Conservation (phyloP, 164 flowering plant species). For the Vitis rupestris region DNA sequence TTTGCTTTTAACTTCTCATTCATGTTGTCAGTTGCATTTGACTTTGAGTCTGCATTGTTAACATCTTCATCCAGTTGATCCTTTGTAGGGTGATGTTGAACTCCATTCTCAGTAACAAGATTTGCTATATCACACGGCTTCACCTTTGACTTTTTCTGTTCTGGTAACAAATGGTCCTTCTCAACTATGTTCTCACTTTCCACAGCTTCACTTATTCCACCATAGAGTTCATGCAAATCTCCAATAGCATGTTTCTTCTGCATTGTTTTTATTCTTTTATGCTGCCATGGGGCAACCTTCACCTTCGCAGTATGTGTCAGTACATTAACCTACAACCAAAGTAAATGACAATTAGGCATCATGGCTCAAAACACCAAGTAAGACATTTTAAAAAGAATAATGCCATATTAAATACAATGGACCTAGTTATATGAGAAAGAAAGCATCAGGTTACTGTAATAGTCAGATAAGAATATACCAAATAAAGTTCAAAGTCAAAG, state of each 20-base stretch:
- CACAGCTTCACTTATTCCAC: slow-evolving; percentile 4
- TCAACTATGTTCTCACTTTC: slow-evolving; percentile 1
- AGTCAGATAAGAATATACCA: too few relatives aligned
- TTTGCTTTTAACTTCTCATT: neutral
- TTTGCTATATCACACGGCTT: slow-evolving; percentile 1
- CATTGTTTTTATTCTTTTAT: slow-evolving; percentile 22
- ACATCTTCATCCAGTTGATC: neutral
- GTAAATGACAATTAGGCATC: slow-evolving; percentile 1
- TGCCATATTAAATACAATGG: neutral
- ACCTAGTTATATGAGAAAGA: too few relatives aligned
- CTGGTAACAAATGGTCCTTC: slow-evolving; percentile 4
- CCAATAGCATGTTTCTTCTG: slow-evolving; percentile 25
- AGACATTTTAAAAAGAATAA: neutral
- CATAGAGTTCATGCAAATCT: slow-evolving; percentile 28
- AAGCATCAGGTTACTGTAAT: too few relatives aligned
- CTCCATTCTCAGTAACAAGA: neutral
- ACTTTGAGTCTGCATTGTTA: neutral
- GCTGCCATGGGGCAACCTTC: slow-evolving; percentile 34
- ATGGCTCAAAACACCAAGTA: neutral
- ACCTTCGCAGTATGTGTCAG: slow-evolving; percentile 49
- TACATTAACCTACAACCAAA: slow-evolving; percentile 44
- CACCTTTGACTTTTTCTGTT: neutral
- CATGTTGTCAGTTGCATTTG: neutral
- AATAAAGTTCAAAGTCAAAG: too few relatives aligned
- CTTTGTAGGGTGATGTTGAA: neutral